A percentile compares a stretch with the other conserved stretches of the same genome.
Conservation (phyloP, 257 asterid species). For the Forsythia viridissima region DNA sequence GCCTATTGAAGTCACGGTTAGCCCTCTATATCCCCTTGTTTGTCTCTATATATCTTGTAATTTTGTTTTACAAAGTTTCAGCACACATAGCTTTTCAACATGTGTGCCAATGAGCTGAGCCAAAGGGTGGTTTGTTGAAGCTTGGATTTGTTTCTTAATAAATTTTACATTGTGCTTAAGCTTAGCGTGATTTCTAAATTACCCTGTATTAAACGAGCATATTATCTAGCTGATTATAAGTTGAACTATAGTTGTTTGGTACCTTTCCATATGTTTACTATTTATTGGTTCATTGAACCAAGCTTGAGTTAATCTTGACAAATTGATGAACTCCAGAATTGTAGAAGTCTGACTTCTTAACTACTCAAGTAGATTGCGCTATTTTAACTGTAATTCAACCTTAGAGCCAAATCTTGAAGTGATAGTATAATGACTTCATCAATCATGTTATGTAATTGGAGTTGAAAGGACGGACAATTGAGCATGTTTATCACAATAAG, state of each 20-base stretch:
- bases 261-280: not conserved
- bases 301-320: not conserved
- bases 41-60: not conserved
- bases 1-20: slow-evolving; percentile 55
- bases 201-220: not conserved
- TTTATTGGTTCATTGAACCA: not conserved
- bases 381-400: not conserved
- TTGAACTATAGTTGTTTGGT: not conserved
- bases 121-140: not conserved
- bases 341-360: not conserved
- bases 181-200: not conserved
- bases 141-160: not conserved
- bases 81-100: not conserved
- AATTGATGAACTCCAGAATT: not conserved
- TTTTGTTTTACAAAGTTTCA: not conserved
- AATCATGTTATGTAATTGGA: not conserved
- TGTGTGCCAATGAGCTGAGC: not conserved
- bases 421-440: not conserved
- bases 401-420: not conserved
- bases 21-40: not conserved
- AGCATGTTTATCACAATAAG: not conserved
- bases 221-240: not conserved
- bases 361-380: not conserved
- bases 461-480: not conserved
- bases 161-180: not conserved